These are phyloP conservation scores for Pythium myriotylum DNA, from an alignment of 352 stramenopile species.

Conservation along the genomic window DNA sequence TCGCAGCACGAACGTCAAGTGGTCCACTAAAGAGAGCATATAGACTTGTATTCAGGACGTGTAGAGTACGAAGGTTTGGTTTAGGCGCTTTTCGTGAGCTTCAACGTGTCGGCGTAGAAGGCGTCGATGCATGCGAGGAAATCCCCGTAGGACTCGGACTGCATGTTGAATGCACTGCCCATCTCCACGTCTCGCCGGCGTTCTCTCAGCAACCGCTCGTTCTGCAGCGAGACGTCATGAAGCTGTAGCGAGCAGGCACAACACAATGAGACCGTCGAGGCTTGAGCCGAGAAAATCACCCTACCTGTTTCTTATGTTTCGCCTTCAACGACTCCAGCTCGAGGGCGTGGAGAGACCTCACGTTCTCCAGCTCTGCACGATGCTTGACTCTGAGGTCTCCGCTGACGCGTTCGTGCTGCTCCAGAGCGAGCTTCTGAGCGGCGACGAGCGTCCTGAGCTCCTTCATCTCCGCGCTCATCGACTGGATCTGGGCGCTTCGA, in stretches of 20 bases:
- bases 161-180: constrained; percentile 34
- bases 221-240: constrained; percentile 43
- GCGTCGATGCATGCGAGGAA: constrained; percentile 73
- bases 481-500: constrained; percentile 34
- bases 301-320: constrained; percentile 55
- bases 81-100: constrained; percentile 27
- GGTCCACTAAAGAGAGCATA: background rate
- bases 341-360: constrained; percentile 46
- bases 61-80: background rate
- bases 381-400: constrained; percentile 44
- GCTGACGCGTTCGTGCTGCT: constrained; percentile 33
- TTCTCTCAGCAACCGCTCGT: constrained; percentile 44
- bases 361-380: constrained; percentile 44
- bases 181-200: constrained; percentile 34
- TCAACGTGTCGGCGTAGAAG: constrained; percentile 55
- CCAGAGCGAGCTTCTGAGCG: constrained; percentile 45
- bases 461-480: constrained; percentile 50
- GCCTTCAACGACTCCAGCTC: constrained; percentile 52
- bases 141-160: constrained; percentile 42
- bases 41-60: constrained; percentile 3
- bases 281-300: too few relatives aligned
- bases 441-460: constrained; percentile 47
- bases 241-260: constrained; percentile 4
- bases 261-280: too few relatives aligned
- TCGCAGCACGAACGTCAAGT: background rate